Evolutionary conservation across 1,139 yeast genomes (phyloP), one percentile per base, ranked within the genome.

Genomic region (Pichia sp.): DNA sequence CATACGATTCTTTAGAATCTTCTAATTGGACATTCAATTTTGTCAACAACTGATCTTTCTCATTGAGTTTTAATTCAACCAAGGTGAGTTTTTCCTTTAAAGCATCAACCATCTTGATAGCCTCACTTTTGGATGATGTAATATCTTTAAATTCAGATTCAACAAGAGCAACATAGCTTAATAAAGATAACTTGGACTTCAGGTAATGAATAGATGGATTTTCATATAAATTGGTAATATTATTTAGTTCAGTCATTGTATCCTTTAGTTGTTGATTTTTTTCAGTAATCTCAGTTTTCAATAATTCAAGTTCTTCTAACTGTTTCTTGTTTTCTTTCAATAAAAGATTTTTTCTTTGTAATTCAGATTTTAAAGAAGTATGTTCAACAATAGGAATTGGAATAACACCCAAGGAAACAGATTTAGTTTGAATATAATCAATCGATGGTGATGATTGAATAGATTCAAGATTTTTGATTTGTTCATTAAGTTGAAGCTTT

Each of bases 381-480:
- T 62, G 59, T n/a, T 60, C 62, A 11, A 61, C 39, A 36, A 59
- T 46, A 23, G 55, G 49, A 15, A 69, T 8, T 4, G 57, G 46
- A 6, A 52, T 45, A 20, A 52, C 36, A 6, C 54, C 55, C 14
- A 45, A 45, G 1, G 46, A 24, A 7, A 42, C 37, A 2, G 66
- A 62, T 40, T 64, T 62, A 2, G 52, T 53, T 3, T 26, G 45
- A 22, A 70, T 44, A 35, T 54, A 59, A 2, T 63, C 66, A 10
- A 53, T 26, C 6, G 57, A 43, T 29, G 72, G 68, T 19, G 38
- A 31, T 10, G 41, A 22, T 13, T 38, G 41, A 3, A 18, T 9
- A 7, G 21, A 11, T 31, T 38, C 41, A 9, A 47, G 28, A 11
- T 31, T 26, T 14, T 28, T 22, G 8, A 44, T 18, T 15, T 45